phyloP scores from a whole-genome alignment of 371 early-diverging fungal genomes.

The Syncephalastrum sp. region DNA sequence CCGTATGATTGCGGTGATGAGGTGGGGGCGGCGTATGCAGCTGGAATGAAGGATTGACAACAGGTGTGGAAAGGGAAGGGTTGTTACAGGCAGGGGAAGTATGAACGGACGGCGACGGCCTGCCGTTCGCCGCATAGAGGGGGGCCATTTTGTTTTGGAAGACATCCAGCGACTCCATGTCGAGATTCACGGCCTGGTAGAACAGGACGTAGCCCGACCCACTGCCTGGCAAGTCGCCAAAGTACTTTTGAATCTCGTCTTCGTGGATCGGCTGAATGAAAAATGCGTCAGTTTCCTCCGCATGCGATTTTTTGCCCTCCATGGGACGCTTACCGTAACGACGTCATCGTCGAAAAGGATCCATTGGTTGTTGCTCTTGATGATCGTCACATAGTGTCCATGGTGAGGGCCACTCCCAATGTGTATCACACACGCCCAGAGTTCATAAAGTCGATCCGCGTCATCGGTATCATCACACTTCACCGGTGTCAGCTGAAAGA shows the following conservation, averaged over 20 bases:
- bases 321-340: constrained; percentile 66
- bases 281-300: background rate
- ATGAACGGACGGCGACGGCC: constrained; percentile 7
- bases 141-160: constrained; percentile 14
- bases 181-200: constrained; percentile 64
- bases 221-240: constrained; percentile 76
- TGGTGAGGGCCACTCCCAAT: constrained; percentile 96
- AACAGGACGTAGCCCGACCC: constrained; percentile 86
- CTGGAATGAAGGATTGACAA: background rate
- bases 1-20: background rate
- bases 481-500: background rate
- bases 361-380: constrained; percentile 88
- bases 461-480: constrained; percentile 85
- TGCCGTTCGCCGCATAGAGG: constrained; percentile 10
- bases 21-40: background rate
- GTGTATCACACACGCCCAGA: constrained; percentile 92
- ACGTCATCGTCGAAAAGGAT: constrained; percentile 93
- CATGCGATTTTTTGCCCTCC: background rate
- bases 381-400: constrained; percentile 94
- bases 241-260: constrained; percentile 78
- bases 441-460: constrained; percentile 79
- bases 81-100: no score
- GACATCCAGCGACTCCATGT: constrained; percentile 37
- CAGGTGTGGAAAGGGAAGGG: background rate
- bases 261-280: constrained; percentile 63